Evolutionary conservation across 2,329 filamentous ascomycete species (phyloP), one percentile per base, ranked within the genome.

Genomic region (Fusarium sarcochroum): DNA sequence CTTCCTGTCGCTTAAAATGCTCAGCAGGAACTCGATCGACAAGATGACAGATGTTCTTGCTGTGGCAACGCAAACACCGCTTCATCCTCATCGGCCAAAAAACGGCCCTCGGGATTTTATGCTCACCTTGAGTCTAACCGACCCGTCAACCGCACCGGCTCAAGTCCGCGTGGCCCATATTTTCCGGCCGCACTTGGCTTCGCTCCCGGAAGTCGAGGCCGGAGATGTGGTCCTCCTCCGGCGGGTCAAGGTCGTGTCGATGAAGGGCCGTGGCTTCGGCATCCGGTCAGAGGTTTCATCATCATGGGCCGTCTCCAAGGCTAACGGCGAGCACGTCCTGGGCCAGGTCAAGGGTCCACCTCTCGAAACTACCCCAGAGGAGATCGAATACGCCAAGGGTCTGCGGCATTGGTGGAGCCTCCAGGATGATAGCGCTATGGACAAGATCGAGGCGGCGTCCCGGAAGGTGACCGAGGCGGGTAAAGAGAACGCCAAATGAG

Each of bases 261-360:
- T 89, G 50, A 84, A 84, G 59, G 81, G 81, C 45, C 84, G 84
- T 52, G 87, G 85, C 3, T 89, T 87, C 64, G 87, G 86, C 1
- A 77, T 90, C 49, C 79, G 83, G 47, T 83, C 82, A n/a, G 82
- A 80, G n/a, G 85, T 86, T 44, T 80, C 79, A 34, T 89, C 87
- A 17, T 85, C 86, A 54, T 91, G 89, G 86, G 88, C 86, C 3
- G 86, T 91, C 5, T 90, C 88, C 65, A 86, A 89, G 68, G 77
- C 78, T 38, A 77, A 77, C 5, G 76, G 79, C 45, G 73, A 75
- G 52, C 75, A 79, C 57, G 73, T 75, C 72, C 76, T 83, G 42
- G 79, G 85, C 41, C 85, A 90, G 77, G 84, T 90, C 52, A 85
- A 83, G 63, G 88, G 88, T 1, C 86, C 87, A 53, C 87, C 87